phyloP scores from a whole-genome alignment of 805 yeast genomes.

The Metschnikowia amazonensis region DNA sequence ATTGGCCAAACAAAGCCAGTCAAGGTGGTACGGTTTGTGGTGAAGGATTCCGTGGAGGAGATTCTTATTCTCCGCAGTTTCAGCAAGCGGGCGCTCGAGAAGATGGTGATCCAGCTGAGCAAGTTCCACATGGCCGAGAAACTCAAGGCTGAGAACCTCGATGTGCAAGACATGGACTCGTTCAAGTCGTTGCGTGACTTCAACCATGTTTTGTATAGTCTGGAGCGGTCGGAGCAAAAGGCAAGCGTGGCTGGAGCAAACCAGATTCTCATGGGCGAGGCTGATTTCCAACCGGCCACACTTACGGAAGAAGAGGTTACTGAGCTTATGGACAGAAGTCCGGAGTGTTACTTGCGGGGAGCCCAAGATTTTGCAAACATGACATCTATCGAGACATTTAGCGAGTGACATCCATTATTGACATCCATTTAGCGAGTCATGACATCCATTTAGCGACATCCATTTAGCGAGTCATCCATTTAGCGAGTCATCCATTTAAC shows the following conservation, averaged over 20 bases:
- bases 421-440: no score
- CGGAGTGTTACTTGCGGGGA: constrained; percentile 35
- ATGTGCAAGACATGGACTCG: constrained; percentile 12
- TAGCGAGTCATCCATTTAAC: no score
- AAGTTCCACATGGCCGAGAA: constrained; percentile 30
- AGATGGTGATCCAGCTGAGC: constrained; percentile 51
- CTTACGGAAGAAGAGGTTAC: constrained; percentile 42
- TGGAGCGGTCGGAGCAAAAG: not conserved
- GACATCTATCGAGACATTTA: constrained; percentile 33
- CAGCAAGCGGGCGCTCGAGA: constrained; percentile 74
- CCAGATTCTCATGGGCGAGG: constrained; percentile 8
- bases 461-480: no score
- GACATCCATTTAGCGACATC: no score
- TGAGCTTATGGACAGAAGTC: constrained; percentile 49
- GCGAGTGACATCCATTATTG: no score
- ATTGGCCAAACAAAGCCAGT: constrained; percentile 89
- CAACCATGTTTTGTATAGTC: not conserved
- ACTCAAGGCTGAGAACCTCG: constrained; percentile 20
- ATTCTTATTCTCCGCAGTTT: constrained; percentile 74
- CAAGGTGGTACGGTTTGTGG: constrained; percentile 70
- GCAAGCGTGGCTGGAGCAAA: not conserved
- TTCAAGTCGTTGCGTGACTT: constrained; percentile 13
- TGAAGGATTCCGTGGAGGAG: constrained; percentile 80
- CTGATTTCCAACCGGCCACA: not conserved
- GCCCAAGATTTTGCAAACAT: constrained; percentile 27